Evolutionary conservation across 208 protist genomes (phyloP).

Genomic region (Leishmania amazonensis): DNA sequence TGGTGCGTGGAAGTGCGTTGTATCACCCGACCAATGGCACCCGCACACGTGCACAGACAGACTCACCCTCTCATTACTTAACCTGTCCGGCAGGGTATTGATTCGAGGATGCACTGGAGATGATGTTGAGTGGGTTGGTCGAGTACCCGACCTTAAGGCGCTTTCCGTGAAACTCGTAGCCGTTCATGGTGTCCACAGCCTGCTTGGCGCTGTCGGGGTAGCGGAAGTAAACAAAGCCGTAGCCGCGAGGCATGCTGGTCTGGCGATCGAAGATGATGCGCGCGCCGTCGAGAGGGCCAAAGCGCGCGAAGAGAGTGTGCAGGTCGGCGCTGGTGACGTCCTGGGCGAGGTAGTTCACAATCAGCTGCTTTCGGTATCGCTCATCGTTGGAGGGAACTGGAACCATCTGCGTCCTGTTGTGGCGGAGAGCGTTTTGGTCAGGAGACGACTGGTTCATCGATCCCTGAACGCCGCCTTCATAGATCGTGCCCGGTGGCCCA

Average conservation of each 20-base stretch:
- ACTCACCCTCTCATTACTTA: not conserved
- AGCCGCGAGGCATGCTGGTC: conserved; percentile 65
- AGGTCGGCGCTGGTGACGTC: conserved; percentile 63
- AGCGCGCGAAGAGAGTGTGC: conserved; percentile 69
- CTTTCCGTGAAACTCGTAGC: conserved; percentile 76
- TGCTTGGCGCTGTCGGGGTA: conserved; percentile 57
- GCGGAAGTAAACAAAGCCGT: conserved; percentile 82
- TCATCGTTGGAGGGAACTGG: conserved; percentile 56
- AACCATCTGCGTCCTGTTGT: conserved; percentile 40
- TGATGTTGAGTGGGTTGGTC: conserved; percentile 81
- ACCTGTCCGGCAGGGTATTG: not conserved
- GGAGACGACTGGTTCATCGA: conserved; percentile 32
- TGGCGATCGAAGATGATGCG: conserved; percentile 78
- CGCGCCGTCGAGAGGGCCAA: conserved; percentile 67
- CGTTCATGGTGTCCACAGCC: conserved; percentile 68
- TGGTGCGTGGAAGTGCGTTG: not conserved
- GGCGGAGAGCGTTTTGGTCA: conserved; percentile 15
- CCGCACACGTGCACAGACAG: not conserved
- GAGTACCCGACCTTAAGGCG: conserved; percentile 75
- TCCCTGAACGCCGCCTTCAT: conserved; percentile 27
- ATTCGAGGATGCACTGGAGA: conserved; percentile 4
- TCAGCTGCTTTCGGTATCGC: conserved; percentile 74
- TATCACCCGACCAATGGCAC: not conserved
- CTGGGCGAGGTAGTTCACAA: conserved; percentile 82
- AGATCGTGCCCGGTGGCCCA: conserved; percentile 16